Percentiles rank a stretch among this genome's conserved stretches.
Conservation (phyloP, 139 green algal genomes). For the Chlamydomonas applanata region DNA sequence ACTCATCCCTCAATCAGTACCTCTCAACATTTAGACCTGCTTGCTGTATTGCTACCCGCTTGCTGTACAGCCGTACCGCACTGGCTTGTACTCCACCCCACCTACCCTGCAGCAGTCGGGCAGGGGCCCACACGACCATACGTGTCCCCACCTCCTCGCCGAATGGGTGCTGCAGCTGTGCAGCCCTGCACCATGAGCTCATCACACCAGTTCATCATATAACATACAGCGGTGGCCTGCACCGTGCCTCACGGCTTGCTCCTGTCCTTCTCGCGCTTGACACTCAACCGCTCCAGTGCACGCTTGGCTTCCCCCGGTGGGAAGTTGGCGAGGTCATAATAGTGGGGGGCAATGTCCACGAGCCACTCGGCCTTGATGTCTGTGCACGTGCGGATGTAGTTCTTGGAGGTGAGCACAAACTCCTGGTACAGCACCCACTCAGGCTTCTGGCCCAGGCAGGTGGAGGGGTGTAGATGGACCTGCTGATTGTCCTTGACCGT, state of each 20-base stretch:
- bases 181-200: no score
- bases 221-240: not conserved
- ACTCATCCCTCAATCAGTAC: no score
- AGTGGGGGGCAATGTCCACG: conserved; percentile 92
- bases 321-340: conserved; percentile 98
- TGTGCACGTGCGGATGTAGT: conserved; percentile 95
- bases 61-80: no score
- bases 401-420: conserved; percentile 96
- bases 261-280: conserved; percentile 40
- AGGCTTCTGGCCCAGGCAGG: conserved; percentile 91
- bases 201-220: no score
- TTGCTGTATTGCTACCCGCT: no score
- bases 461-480: conserved; percentile 95
- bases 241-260: not conserved
- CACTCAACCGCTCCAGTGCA: conserved; percentile 82
- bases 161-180: no score
- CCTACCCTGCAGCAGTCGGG: no score
- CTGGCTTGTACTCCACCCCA: no score
- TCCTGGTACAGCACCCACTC: conserved; percentile 99
- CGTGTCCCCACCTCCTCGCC: no score
- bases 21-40: no score
- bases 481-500: conserved; percentile 99
- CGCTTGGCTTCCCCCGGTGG: conserved; percentile 79
- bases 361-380: conserved; percentile 97
- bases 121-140: no score